phyloP scores from a whole-genome alignment of 1,284 basidiomycete genomes.

The Prillingera fragicola region DNA sequence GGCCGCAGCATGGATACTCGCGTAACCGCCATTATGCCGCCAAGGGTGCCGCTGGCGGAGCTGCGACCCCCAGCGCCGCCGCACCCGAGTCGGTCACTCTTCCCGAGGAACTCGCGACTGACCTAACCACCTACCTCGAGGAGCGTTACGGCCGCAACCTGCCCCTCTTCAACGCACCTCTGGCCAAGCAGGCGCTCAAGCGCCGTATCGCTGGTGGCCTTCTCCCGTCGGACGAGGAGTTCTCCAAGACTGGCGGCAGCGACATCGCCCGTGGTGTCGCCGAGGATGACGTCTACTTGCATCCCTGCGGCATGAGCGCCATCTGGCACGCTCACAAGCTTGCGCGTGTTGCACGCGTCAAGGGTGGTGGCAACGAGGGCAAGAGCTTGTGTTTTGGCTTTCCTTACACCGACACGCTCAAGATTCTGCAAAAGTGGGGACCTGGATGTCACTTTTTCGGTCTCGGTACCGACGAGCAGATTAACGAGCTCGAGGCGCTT shows the following conservation, averaged over 20 bases:
- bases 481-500: slow-evolving; percentile 65
- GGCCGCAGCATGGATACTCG: slow-evolving; percentile 45
- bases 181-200: slow-evolving; percentile 79
- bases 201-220: slow-evolving; percentile 85
- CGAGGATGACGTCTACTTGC: slow-evolving; percentile 84
- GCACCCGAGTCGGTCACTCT: neutral
- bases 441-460: slow-evolving; percentile 90
- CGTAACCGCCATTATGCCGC: slow-evolving; percentile 41
- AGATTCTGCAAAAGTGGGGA: slow-evolving; percentile 94
- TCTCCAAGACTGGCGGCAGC: slow-evolving; percentile 3
- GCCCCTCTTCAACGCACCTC: slow-evolving; percentile 63
- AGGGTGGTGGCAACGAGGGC: slow-evolving; percentile 49
- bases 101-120: slow-evolving; percentile 48
- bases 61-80: neutral
- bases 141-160: slow-evolving; percentile 94
- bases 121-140: slow-evolving; percentile 63
- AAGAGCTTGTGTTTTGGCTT: slow-evolving; percentile 94
- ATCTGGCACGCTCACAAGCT: slow-evolving; percentile 87
- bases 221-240: slow-evolving; percentile 55
- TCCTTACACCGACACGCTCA: slow-evolving; percentile 95
- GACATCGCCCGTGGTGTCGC: slow-evolving; percentile 51
- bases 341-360: slow-evolving; percentile 52
- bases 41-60: neutral
- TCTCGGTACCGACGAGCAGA: slow-evolving; percentile 67
- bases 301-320: slow-evolving; percentile 82